Evolutionary conservation across 495 filamentous ascomycete species (phyloP).

Genomic region (Chaetomium tenue): DNA sequence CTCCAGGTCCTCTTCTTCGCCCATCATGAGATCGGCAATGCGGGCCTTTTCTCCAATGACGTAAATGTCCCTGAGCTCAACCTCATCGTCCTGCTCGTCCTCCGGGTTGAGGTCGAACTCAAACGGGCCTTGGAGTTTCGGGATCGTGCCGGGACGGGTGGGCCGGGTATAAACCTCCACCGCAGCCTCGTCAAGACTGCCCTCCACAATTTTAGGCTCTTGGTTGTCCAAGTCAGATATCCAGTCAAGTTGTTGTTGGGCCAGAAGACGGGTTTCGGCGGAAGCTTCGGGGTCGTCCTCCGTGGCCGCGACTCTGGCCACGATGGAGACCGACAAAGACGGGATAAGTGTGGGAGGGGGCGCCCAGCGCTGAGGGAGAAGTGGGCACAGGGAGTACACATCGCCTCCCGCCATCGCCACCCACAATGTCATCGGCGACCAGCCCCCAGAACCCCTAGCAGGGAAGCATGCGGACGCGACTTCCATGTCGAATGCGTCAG

Average conservation of each 20-base stretch:
- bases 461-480: slow-evolving; percentile 83
- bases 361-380: slow-evolving; percentile 78
- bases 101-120: slow-evolving; percentile 63
- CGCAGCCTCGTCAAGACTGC: slow-evolving; percentile 38
- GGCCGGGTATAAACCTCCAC: slow-evolving; percentile 70
- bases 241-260: slow-evolving; percentile 75
- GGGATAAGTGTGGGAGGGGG: slow-evolving; percentile 72
- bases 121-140: slow-evolving; percentile 84
- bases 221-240: slow-evolving; percentile 77
- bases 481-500: slow-evolving; percentile 82
- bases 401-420: slow-evolving; percentile 84
- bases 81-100: slow-evolving; percentile 65
- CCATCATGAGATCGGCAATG: slow-evolving; percentile 57
- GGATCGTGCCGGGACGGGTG: slow-evolving; percentile 64
- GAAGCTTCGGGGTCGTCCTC: slow-evolving; percentile 57
- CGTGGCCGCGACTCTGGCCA: slow-evolving; percentile 60
- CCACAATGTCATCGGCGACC: slow-evolving; percentile 91
- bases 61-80: slow-evolving; percentile 54
- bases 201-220: slow-evolving; percentile 57
- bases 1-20: slow-evolving; percentile 57
- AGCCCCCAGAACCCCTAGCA: slow-evolving; percentile 70
- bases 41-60: slow-evolving; percentile 57
- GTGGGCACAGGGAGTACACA: slow-evolving; percentile 85
- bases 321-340: slow-evolving; percentile 70
- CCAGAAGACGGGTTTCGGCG: slow-evolving; percentile 57